Conservation (phyloP, 2,329 filamentous ascomycete genomes). For the Passalora sequoiae region DNA sequence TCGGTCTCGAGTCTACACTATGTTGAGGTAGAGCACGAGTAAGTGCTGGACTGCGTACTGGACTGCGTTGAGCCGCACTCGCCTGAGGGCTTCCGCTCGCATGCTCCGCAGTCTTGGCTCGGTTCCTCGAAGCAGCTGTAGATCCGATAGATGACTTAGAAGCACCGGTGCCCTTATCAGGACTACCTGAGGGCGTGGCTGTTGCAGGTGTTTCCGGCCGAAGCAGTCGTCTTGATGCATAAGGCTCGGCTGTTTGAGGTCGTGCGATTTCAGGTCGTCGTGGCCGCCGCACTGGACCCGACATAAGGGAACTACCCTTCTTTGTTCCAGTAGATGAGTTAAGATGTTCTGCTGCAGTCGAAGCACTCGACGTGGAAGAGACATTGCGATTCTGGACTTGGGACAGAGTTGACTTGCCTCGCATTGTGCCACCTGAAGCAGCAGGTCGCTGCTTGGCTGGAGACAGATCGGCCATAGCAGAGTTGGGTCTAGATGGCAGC, state of each 20-base stretch:
- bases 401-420: slow-evolving; percentile 29
- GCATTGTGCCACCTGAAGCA: slow-evolving; percentile 19
- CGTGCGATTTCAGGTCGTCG: slow-evolving; percentile 43
- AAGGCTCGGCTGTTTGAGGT: slow-evolving; percentile 53
- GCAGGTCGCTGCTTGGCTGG: slow-evolving; percentile 40
- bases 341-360: slow-evolving; percentile 20
- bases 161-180: slow-evolving; percentile 33
- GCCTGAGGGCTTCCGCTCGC: slow-evolving; percentile 27
- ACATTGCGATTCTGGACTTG: slow-evolving; percentile 27
- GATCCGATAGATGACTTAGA: slow-evolving; percentile 28
- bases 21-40: slow-evolving; percentile 20
- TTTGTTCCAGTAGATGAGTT: slow-evolving; percentile 30
- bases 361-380: slow-evolving; percentile 28
- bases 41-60: slow-evolving; percentile 24
- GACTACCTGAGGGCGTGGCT: slow-evolving; percentile 43
- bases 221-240: slow-evolving; percentile 37
- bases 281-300: slow-evolving; percentile 55
- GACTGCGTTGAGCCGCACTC: slow-evolving; percentile 31
- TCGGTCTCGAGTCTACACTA: slow-evolving; percentile 25
- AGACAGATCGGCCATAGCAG: slow-evolving; percentile 52
- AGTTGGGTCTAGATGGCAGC: slow-evolving; percentile 52
- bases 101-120: slow-evolving; percentile 19
- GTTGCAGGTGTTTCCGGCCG: slow-evolving; percentile 44
- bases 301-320: slow-evolving; percentile 47
- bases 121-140: slow-evolving; percentile 26